Evolutionary conservation across 225 moss, liverwort and hornwort genomes (phyloP).

Genomic region (Physcomitrium patens): DNA sequence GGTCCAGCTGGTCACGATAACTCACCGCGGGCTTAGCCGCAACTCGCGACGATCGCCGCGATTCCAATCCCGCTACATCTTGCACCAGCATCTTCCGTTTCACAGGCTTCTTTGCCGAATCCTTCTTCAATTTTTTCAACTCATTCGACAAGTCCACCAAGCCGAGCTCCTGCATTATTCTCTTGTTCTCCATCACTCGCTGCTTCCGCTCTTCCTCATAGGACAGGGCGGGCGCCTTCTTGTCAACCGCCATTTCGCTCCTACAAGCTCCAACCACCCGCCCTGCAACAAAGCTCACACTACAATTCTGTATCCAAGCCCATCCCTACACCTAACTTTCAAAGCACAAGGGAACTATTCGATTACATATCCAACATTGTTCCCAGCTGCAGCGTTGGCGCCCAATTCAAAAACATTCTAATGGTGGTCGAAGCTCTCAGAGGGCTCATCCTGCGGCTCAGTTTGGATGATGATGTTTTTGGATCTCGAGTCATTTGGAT

Average conservation of each 20-base stretch:
- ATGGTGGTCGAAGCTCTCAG: neutral
- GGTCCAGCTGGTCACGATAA: slow-evolving; percentile 37
- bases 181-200: slow-evolving; percentile 45
- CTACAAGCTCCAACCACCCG: neutral
- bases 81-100: slow-evolving; percentile 32
- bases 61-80: slow-evolving; percentile 23
- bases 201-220: slow-evolving; percentile 44
- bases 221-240: slow-evolving; percentile 6
- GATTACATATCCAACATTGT: neutral
- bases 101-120: slow-evolving; percentile 17
- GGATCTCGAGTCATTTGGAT: too few species aligned
- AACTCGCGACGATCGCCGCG: slow-evolving; percentile 44
- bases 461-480: too few species aligned
- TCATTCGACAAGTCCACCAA: slow-evolving; percentile 36
- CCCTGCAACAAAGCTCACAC: neutral
- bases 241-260: slow-evolving; percentile 31
- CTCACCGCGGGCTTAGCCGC: slow-evolving; percentile 41
- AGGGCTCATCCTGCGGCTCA: neutral
- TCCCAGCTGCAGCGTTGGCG: neutral
- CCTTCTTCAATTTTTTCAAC: slow-evolving; percentile 20
- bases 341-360: neutral
- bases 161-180: slow-evolving; percentile 46
- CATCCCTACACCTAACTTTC: slow-evolving; percentile 6
- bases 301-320: neutral
- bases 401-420: too few species aligned